Evolutionary conservation across 345 rosid species (phyloP).

Genomic region (Streptanthus diversifolius): DNA sequence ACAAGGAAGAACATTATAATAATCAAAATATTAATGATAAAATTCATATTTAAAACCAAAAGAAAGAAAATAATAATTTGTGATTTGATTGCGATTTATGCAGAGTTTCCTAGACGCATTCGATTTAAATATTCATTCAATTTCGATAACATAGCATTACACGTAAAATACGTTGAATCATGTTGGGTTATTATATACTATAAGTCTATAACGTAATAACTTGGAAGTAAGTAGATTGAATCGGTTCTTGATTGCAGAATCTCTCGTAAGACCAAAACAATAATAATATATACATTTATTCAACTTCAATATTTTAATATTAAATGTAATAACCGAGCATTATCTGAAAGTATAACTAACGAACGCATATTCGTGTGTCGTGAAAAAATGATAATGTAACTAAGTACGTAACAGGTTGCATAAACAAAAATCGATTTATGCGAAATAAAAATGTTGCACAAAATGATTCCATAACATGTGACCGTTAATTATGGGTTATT

Average conservation of each 20-base stretch:
- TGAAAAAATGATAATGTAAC: background rate
- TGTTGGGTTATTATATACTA: background rate
- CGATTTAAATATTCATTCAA: background rate
- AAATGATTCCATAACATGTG: conserved; percentile 11
- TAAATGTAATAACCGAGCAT: background rate
- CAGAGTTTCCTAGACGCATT: conserved; percentile 19
- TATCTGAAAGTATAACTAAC: background rate
- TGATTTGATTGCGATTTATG: conserved; percentile 33
- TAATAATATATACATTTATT: background rate
- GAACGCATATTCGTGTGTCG: background rate
- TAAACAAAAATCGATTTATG: background rate
- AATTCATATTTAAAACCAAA: conserved; percentile 3
- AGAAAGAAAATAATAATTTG: conserved; percentile 30
- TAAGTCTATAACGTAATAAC: background rate
- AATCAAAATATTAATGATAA: background rate
- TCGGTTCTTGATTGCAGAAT: conserved; percentile 21
- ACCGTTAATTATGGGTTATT: conserved; percentile 28
- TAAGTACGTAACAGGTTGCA: background rate
- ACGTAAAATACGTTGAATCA: conserved; percentile 27
- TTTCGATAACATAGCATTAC: conserved; percentile 11
- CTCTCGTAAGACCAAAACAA: conserved; percentile 33
- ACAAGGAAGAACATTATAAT: conserved; percentile 9
- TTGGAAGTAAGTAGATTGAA: conserved; percentile 14
- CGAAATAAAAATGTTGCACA: background rate
- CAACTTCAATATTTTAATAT: background rate